These are phyloP conservation scores for Ogataea philodendri DNA, from an alignment of 805 yeast species.

Conservation along the genomic window DNA sequence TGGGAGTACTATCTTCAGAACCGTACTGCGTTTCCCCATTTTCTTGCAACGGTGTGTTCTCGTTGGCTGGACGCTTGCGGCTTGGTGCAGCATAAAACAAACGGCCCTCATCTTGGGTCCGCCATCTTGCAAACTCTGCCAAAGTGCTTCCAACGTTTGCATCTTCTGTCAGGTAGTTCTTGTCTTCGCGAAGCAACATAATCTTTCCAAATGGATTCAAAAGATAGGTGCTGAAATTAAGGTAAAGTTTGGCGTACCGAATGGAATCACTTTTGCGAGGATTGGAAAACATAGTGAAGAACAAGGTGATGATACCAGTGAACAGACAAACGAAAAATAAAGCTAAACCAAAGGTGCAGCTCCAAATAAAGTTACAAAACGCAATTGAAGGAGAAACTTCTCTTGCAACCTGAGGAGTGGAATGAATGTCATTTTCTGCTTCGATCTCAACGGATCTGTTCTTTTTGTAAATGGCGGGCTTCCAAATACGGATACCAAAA, in stretches of 20 bases:
- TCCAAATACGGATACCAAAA: slow-evolving; percentile 97
- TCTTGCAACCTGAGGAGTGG: slow-evolving; percentile 49
- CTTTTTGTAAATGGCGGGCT: slow-evolving; percentile 94
- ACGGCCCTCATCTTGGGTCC: slow-evolving; percentile 71
- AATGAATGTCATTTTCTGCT: slow-evolving; percentile 93
- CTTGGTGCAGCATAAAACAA: slow-evolving; percentile 74
- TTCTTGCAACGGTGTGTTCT: slow-evolving; percentile 20
- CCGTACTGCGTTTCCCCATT: slow-evolving; percentile 4
- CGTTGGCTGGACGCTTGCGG: slow-evolving; percentile 16
- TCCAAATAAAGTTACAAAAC: slow-evolving; percentile 72
- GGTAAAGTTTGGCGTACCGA: slow-evolving; percentile 60
- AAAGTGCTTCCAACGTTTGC: slow-evolving; percentile 83
- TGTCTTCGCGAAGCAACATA: slow-evolving; percentile 73
- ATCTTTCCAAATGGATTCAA: slow-evolving; percentile 88
- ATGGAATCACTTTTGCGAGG: slow-evolving; percentile 47
- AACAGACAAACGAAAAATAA: slow-evolving; percentile 52
- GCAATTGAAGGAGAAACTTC: slow-evolving; percentile 59
- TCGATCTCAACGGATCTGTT: slow-evolving; percentile 84
- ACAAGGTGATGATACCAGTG: slow-evolving; percentile 47
- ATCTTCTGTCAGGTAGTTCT: slow-evolving; percentile 81
- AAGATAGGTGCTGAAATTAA: slow-evolving; percentile 66
- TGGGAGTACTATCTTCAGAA: slow-evolving; percentile 1
- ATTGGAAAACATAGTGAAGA: slow-evolving; percentile 42
- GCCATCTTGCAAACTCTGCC: slow-evolving; percentile 86
- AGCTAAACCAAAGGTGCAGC: slow-evolving; percentile 65